phyloP scores from a whole-genome alignment of 805 yeast genomes.

The Candida manassasensis region DNA sequence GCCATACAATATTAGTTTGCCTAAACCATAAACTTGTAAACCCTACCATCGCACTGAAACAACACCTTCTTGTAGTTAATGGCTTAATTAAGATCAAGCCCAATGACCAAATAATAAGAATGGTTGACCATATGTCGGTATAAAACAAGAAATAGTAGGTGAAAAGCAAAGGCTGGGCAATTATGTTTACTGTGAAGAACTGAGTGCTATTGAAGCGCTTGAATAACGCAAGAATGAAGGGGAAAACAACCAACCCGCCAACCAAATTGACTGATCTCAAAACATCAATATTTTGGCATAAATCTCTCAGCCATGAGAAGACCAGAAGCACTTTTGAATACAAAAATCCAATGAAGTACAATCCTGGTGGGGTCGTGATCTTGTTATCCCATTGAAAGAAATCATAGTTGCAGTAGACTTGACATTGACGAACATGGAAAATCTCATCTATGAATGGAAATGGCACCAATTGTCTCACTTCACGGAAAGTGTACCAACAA shows the following conservation, averaged over 20 bases:
- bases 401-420: slow-evolving; percentile 55
- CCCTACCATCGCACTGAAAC: slow-evolving; percentile 51
- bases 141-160: slow-evolving; percentile 77
- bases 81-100: slow-evolving; percentile 37
- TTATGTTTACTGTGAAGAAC: slow-evolving; percentile 24
- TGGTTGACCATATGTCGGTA: slow-evolving; percentile 91
- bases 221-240: slow-evolving; percentile 32
- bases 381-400: slow-evolving; percentile 78
- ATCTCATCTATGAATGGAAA: slow-evolving; percentile 65
- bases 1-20: slow-evolving; percentile 92
- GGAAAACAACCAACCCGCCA: slow-evolving; percentile 58
- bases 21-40: slow-evolving; percentile 68
- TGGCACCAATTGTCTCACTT: slow-evolving; percentile 18
- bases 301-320: slow-evolving; percentile 2
- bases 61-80: slow-evolving; percentile 11
- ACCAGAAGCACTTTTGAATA: slow-evolving; percentile 30
- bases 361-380: slow-evolving; percentile 96
- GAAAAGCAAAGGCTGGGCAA: slow-evolving; percentile 63
- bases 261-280: slow-evolving; percentile 52
- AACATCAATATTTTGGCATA: slow-evolving; percentile 16
- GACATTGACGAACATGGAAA: slow-evolving; percentile 81
- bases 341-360: slow-evolving; percentile 49
- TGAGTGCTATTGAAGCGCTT: slow-evolving; percentile 11
- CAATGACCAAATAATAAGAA: slow-evolving; percentile 55
- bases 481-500: slow-evolving; percentile 11